Base-by-base conservation (phyloP, 768 basidiomycete genomes). In the Lactarius vividus region DNA sequence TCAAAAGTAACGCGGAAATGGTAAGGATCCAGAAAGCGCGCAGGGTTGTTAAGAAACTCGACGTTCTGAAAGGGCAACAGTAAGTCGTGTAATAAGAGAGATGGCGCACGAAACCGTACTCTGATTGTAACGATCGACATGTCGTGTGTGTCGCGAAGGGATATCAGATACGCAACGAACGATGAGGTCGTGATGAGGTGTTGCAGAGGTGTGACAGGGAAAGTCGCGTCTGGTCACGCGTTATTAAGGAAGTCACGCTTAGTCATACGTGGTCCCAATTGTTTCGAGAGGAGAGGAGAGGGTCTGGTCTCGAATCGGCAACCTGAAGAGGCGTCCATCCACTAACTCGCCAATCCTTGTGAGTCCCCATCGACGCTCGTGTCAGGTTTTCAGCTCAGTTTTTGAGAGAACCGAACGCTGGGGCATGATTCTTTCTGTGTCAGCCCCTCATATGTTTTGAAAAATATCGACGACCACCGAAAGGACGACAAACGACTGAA, bases 1-100 rank as follows among this genome's bases (percentile, higher is more conserved):
- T 98, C 97, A 71, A 99, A 99, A 2, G 94, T 96, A 73, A 98
- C 95, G 69, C 92, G 88, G 76, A 98, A 97, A 71, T 85, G 84
- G 78, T 98, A 98, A 33, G 87, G 81, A 73, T 98, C 95, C 13
- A 88, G 85, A 77, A 98, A 98, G 70, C 87, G 85, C 20, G 94
- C 93, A 8, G 94, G 94, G 78, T 96, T 96, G 80, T 94, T 95
- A 74, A 96, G 82, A 70, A 95, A 94, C 75, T 92, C 89, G 70
- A 92, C 89, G 75, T 92, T 88, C 90, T 92, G 72, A 8, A 20
- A 56, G 26, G n/a, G 31, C 11, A 8, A 9, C 35, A 2, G 58
- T 59, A 37, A 64, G 58, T 42, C 35, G 4, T 46, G 62, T 16
- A 33, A 20, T 6, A 33, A 39, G 40, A 37, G 40, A 37, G 23